phyloP scores from a whole-genome alignment of 306 rosid species.

The Sindora glabra region DNA sequence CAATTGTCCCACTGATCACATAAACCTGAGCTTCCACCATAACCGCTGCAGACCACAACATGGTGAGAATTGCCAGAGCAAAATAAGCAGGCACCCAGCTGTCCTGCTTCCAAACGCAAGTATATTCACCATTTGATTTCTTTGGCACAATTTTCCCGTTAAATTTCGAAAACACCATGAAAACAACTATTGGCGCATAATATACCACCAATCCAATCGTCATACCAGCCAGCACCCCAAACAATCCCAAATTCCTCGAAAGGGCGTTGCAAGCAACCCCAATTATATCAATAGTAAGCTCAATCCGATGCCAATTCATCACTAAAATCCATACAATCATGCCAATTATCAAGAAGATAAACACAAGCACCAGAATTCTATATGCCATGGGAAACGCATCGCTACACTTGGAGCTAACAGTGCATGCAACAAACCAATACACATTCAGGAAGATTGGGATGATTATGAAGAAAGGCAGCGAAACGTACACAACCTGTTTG shows the following conservation, averaged over 20 bases:
- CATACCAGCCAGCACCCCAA: conserved; percentile 57
- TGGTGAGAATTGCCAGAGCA: conserved; percentile 75
- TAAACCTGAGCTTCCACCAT: conserved; percentile 79
- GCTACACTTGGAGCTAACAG: conserved; percentile 50
- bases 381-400: conserved; percentile 55
- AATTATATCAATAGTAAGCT: conserved; percentile 70
- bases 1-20: conserved; percentile 82
- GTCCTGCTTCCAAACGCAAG: conserved; percentile 82
- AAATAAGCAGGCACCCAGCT: conserved; percentile 87
- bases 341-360: conserved; percentile 54
- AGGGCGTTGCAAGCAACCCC: conserved; percentile 74
- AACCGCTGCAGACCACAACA: conserved; percentile 75
- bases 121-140: conserved; percentile 32
- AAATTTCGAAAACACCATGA: conserved; percentile 63
- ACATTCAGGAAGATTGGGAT: conserved; percentile 71
- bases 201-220: conserved; percentile 44
- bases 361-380: conserved; percentile 49
- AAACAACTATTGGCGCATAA: conserved; percentile 66
- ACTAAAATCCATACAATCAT: conserved; percentile 73
- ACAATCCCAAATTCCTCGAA: conserved; percentile 55
- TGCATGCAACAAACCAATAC: conserved; percentile 89
- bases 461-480: conserved; percentile 56
- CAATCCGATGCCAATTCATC: conserved; percentile 74
- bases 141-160: conserved; percentile 54
- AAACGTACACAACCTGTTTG: conserved; percentile 66